Percentiles rank a stretch among this genome's conserved stretches.
Conservation (phyloP, 306 rosid species). For the Prunus armeniaca region DNA sequence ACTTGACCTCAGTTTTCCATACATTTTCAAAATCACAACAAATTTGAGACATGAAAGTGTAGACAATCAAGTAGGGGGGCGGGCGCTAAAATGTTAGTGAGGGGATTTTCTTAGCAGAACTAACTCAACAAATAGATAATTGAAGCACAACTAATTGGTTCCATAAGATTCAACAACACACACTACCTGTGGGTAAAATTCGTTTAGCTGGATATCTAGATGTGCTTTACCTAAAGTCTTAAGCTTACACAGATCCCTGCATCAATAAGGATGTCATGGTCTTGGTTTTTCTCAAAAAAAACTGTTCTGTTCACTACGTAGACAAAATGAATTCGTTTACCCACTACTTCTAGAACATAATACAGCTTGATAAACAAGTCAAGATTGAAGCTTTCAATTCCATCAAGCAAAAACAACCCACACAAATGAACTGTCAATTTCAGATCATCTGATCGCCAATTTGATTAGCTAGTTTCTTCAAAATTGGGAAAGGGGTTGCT, state of each 20-base stretch:
- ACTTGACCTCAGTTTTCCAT: not conserved
- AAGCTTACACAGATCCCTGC: not conserved
- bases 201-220: not conserved
- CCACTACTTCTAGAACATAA: not conserved
- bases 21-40: not conserved
- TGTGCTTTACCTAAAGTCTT: not conserved
- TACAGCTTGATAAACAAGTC: not conserved
- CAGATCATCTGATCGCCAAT: not conserved
- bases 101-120: not conserved
- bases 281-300: not conserved
- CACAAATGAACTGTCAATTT: not conserved
- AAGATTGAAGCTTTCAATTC: not conserved
- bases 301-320: not conserved
- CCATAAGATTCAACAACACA: not conserved
- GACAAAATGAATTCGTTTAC: not conserved
- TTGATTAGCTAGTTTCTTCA: not conserved
- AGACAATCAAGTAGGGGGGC: not conserved
- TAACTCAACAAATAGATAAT: not conserved
- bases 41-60: not conserved
- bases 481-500: not conserved
- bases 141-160: not conserved
- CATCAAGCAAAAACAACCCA: not conserved
- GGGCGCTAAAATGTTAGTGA: not conserved
- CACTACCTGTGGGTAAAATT: not conserved
- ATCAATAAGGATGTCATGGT: not conserved